phyloP scores from a whole-genome alignment of 345 rosid species.

The Euphorbia tirucalli region DNA sequence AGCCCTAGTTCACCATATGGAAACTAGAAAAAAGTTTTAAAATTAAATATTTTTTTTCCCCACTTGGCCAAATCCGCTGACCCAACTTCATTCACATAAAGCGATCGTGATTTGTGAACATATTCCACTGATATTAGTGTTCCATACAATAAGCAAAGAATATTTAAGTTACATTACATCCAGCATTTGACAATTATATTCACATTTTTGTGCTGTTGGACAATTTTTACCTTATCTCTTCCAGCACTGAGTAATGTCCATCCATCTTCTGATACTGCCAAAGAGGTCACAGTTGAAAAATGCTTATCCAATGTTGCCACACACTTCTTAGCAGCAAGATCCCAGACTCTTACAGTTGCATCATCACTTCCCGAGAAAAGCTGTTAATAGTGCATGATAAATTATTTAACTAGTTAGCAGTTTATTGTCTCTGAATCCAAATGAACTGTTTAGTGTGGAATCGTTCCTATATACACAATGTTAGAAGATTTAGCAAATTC shows the following conservation, averaged over 20 bases:
- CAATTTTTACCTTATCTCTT: slow-evolving; percentile 69
- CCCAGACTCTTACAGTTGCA: slow-evolving; percentile 82
- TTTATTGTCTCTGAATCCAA: not conserved
- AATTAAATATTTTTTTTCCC: not conserved
- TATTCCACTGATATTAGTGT: slow-evolving; percentile 4
- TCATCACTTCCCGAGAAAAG: slow-evolving; percentile 91
- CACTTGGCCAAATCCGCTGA: not conserved
- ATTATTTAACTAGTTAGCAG: not conserved
- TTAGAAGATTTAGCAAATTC: not conserved
- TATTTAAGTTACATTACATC: not conserved
- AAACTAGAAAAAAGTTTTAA: slow-evolving; percentile 1
- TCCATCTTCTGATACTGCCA: slow-evolving; percentile 84
- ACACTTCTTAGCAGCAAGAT: slow-evolving; percentile 72
- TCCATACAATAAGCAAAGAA: not conserved
- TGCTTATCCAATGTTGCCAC: slow-evolving; percentile 68
- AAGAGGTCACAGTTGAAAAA: slow-evolving; percentile 76
- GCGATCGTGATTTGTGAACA: slow-evolving; percentile 9
- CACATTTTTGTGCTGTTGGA: not conserved
- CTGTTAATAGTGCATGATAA: slow-evolving; percentile 30
- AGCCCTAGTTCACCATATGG: not conserved
- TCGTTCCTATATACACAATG: not conserved
- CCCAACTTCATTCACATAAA: slow-evolving; percentile 13
- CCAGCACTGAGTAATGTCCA: slow-evolving; percentile 76
- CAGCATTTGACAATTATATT: not conserved
- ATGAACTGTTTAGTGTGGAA: too few relatives aligned